phyloP scores from a whole-genome alignment of 148 eudicot genomes.

The Vaccinium darrowii region DNA sequence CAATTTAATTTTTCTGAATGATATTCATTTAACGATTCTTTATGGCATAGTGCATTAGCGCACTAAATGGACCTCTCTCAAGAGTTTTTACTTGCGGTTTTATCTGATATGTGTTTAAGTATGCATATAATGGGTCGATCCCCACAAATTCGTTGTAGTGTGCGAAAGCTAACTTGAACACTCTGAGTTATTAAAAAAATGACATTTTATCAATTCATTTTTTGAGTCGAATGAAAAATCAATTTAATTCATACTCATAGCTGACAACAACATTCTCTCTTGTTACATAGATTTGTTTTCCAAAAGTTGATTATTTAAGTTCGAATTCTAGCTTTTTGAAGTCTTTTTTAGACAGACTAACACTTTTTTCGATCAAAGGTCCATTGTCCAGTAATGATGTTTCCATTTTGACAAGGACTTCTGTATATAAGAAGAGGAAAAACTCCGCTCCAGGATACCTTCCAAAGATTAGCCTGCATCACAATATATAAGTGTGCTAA shows the following conservation, averaged over 20 bases:
- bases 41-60: background rate
- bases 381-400: background rate
- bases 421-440: background rate
- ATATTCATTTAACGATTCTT: background rate
- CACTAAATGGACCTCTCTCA: background rate
- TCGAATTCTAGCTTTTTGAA: background rate
- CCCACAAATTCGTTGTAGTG: too few relatives aligned
- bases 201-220: background rate
- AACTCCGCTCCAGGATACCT: background rate
- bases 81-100: background rate
- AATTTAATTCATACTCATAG: background rate
- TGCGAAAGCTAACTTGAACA: too few relatives aligned
- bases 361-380: background rate
- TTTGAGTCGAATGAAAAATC: background rate
- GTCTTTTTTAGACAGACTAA: background rate
- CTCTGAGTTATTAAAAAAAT: too few relatives aligned
- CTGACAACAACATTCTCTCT: background rate
- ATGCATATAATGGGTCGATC: background rate
- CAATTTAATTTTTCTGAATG: background rate
- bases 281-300: background rate
- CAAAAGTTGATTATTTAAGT: background rate
- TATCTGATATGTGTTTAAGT: too few relatives aligned
- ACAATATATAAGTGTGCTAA: background rate
- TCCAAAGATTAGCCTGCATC: background rate
- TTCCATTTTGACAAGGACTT: constrained; percentile 11